phyloP scores from a whole-genome alignment of 495 filamentous ascomycete species.

The Niebla homalea region DNA sequence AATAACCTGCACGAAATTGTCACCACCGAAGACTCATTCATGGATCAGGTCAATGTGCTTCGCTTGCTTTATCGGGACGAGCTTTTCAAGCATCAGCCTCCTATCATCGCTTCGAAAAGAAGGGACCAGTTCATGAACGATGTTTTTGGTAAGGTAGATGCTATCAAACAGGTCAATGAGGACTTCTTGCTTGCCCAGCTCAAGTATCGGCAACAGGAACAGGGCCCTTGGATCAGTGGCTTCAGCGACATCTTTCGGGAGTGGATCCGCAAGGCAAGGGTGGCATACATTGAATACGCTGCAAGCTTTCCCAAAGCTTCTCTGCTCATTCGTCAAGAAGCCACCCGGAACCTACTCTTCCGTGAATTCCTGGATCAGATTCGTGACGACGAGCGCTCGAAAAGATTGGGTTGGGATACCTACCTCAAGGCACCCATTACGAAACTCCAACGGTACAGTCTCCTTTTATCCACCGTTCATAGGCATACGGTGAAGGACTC shows the following conservation, averaged over 20 bases:
- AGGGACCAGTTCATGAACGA: slow-evolving; percentile 63
- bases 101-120: slow-evolving; percentile 64
- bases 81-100: slow-evolving; percentile 56
- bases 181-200: slow-evolving; percentile 89
- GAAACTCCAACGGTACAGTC: slow-evolving; percentile 75
- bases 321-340: slow-evolving; percentile 73
- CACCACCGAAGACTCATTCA: slow-evolving; percentile 80
- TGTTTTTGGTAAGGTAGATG: slow-evolving; percentile 85
- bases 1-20: slow-evolving; percentile 95
- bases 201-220: slow-evolving; percentile 93
- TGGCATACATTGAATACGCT: slow-evolving; percentile 84
- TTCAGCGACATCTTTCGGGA: slow-evolving; percentile 97
- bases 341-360: slow-evolving; percentile 75
- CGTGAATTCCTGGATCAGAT: slow-evolving; percentile 69
- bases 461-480: slow-evolving; percentile 70
- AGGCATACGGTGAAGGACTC: slow-evolving; percentile 72
- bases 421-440: slow-evolving; percentile 92
- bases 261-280: slow-evolving; percentile 91
- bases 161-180: slow-evolving; percentile 82
- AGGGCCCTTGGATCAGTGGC: slow-evolving; percentile 85
- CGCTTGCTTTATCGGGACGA: slow-evolving; percentile 77
- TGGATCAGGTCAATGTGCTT: slow-evolving; percentile 75
- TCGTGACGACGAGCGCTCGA: slow-evolving; percentile 65
- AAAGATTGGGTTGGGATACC: slow-evolving; percentile 82
- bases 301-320: slow-evolving; percentile 73